Evolutionary conservation across 2,329 filamentous ascomycete species (phyloP).

Genomic region (Paraphoma sp.): DNA sequence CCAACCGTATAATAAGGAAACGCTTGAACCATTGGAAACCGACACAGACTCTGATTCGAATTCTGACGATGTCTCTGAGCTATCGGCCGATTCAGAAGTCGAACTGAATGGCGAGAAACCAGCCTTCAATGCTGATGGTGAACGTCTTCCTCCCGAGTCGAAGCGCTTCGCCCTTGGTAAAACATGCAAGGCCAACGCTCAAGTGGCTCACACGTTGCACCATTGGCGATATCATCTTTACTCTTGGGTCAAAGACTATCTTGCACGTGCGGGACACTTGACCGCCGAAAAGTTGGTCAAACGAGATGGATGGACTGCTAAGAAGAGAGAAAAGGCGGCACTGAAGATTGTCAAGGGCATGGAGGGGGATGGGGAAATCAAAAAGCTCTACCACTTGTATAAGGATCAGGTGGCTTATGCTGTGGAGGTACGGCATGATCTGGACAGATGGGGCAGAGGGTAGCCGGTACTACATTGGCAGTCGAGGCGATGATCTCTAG

Average conservation of each 20-base stretch:
- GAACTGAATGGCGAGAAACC: slow-evolving; percentile 30
- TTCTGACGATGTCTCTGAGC: slow-evolving; percentile 31
- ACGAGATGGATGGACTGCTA: slow-evolving; percentile 66
- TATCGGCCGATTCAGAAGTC: slow-evolving; percentile 27
- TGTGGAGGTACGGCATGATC: slow-evolving; percentile 38
- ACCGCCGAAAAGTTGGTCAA: slow-evolving; percentile 64
- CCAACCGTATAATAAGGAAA: slow-evolving; percentile 69
- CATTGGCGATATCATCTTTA: slow-evolving; percentile 82
- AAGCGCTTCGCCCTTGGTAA: slow-evolving; percentile 39
- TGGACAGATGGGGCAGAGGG: slow-evolving; percentile 18
- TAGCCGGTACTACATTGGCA: too few species aligned
- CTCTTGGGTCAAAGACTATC: slow-evolving; percentile 70
- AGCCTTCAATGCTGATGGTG: slow-evolving; percentile 32
- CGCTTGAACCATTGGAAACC: slow-evolving; percentile 67
- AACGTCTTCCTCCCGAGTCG: slow-evolving; percentile 35
- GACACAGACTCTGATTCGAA: slow-evolving; percentile 44
- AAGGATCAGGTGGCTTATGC: slow-evolving; percentile 60
- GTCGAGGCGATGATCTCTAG: too few species aligned
- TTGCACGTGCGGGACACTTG: slow-evolving; percentile 66
- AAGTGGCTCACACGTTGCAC: slow-evolving; percentile 72
- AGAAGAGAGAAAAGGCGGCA: slow-evolving; percentile 65
- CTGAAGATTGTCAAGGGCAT: slow-evolving; percentile 70
- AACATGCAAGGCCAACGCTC: slow-evolving; percentile 67
- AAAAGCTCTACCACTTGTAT: slow-evolving; percentile 69
- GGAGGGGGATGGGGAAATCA: slow-evolving; percentile 65